Evolutionary conservation across 768 basidiomycete species (phyloP), one percentile per base, ranked within the genome.

Genomic region (Trametes coccinea): DNA sequence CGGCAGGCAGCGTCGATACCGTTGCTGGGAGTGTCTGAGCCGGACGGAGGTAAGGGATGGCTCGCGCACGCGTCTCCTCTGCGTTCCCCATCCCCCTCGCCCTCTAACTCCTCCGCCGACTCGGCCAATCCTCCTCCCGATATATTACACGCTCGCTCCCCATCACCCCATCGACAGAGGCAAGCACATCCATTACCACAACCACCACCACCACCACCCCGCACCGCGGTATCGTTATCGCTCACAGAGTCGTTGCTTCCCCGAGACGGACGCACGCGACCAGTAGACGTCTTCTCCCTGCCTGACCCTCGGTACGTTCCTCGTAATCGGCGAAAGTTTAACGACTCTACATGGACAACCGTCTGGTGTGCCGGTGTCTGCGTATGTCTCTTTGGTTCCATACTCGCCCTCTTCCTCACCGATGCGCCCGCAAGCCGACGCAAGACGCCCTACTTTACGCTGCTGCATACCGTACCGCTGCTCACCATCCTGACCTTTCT

Each of bases 181-280:
- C 62, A 52, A 46, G 61, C 56, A 56, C 61, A 59, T 49, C 37
- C 56, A 2, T 77, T 71, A 33, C 68, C 75, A 5, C 67, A 67
- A 31, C 79, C 50, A 0, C 69, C 74, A 0, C 78, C 73, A 30
- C 81, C 80, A 34, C 81, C 81, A 8, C 74, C 79, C 3, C 76
- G 70, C 61, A 66, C 79, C 53, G 77, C 82, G 30, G 75, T 81
- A 39, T 84, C 86, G n/a, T 74, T 88, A 57, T 86, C 88, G 13
- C 76, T 93, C n/a, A 91, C 89, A 3, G 84, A 92, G 68, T 92
- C 92, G 3, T 77, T 93, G 6, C 79, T 93, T 5, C 92, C 90
- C 16, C 76, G 90, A 59, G 90, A 90, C 62, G 89, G 89, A 31
- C 77, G 77, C 45, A 73, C 82, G 22, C 81, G 88, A 50, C 83